Conservation (phyloP, 1,139 yeast species). For the Protomyces arabidopsidicola region DNA sequence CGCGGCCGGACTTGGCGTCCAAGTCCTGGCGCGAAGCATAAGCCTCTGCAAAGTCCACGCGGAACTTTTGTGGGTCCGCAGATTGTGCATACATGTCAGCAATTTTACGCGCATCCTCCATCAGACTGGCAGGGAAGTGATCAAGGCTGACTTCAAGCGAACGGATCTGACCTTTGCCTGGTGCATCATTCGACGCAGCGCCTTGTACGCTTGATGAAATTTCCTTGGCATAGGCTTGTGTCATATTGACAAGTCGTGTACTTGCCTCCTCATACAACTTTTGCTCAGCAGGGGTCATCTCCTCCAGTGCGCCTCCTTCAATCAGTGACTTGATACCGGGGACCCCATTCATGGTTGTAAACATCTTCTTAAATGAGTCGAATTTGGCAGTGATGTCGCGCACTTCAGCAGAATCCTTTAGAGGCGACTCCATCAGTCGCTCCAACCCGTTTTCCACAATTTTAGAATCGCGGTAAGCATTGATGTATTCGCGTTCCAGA, state of each 20-base stretch:
- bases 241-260: conserved; percentile 12
- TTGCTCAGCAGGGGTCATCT: conserved; percentile 15
- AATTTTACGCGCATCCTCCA: not conserved
- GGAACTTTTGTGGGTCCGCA: not conserved
- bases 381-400: conserved; percentile 21
- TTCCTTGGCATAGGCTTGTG: conserved; percentile 6
- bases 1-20: not conserved
- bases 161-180: not conserved
- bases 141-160: not conserved
- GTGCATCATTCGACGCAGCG: not conserved
- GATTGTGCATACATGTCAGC: conserved; percentile 1
- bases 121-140: not conserved
- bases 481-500: conserved; percentile 15
- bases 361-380: conserved; percentile 17
- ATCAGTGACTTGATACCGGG: conserved; percentile 2
- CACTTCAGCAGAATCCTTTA: conserved; percentile 8
- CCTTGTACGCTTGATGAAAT: not conserved
- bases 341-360: conserved; percentile 8
- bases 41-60: not conserved
- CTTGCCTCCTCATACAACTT: conserved; percentile 22
- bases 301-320: conserved; percentile 3
- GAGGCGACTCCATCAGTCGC: not conserved
- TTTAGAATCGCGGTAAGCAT: conserved; percentile 15
- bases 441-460: conserved; percentile 3
- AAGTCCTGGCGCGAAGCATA: not conserved